phyloP scores from a whole-genome alignment of 768 basidiomycete genomes.

The Cantharellus anzutake region DNA sequence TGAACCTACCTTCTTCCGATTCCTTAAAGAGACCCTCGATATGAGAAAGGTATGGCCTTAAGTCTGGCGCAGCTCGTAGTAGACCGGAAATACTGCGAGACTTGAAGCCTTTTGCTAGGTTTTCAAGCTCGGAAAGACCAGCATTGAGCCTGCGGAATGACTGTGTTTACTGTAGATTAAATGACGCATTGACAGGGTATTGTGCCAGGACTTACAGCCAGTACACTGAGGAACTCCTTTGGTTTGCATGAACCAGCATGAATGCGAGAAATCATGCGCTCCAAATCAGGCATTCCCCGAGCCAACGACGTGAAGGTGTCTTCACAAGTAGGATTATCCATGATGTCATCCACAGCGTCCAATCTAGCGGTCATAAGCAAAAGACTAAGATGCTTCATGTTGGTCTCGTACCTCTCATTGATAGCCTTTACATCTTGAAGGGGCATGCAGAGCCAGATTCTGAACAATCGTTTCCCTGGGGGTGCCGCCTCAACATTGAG shows the following conservation, averaged over 20 bases:
- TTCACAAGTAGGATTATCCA: constrained; percentile 62
- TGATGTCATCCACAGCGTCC: constrained; percentile 85
- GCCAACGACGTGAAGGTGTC: constrained; percentile 52
- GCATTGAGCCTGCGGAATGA: constrained; percentile 56
- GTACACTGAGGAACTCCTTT: constrained; percentile 71
- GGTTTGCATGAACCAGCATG: constrained; percentile 84
- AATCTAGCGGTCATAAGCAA: constrained; percentile 29
- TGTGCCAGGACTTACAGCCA: constrained; percentile 30
- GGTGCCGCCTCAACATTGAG: neutral
- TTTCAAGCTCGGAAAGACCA: constrained; percentile 42
- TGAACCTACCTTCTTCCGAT: constrained; percentile 37
- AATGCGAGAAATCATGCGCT: constrained; percentile 85
- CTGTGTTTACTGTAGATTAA: constrained; percentile 19
- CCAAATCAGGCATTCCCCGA: constrained; percentile 76
- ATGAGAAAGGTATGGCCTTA: constrained; percentile 48
- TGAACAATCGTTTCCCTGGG: constrained; percentile 81
- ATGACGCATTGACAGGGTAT: neutral
- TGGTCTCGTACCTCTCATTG: constrained; percentile 49
- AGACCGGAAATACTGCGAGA: constrained; percentile 60
- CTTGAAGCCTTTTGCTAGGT: constrained; percentile 51
- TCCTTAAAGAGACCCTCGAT: constrained; percentile 52
- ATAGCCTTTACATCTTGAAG: constrained; percentile 66
- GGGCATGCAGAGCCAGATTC: constrained; percentile 92
- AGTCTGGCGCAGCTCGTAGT: constrained; percentile 64
- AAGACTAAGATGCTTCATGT: neutral